Percentiles rank a stretch among this genome's conserved stretches.
phyloP scores from a whole-genome alignment of 805 yeast genomes.

The Lipomyces yamanashiensis region DNA sequence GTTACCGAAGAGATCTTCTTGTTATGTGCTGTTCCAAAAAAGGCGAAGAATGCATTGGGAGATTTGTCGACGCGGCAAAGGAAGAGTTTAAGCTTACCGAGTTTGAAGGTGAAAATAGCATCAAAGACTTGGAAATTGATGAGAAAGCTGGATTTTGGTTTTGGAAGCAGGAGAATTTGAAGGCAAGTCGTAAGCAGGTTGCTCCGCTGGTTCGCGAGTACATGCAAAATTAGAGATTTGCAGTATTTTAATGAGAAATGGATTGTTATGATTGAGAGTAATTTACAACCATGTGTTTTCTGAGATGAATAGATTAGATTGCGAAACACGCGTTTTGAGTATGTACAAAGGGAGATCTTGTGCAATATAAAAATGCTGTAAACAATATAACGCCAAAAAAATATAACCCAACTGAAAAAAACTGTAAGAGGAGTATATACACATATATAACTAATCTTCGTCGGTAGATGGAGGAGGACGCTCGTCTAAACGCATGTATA shows the following conservation, averaged over 20 bases:
- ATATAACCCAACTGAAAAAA: neutral
- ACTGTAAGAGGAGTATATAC: neutral
- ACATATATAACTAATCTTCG: conserved; percentile 56
- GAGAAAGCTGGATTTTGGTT: conserved; percentile 20
- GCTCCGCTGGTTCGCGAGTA: conserved; percentile 59
- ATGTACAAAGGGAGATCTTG: no score
- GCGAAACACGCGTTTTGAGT: no score
- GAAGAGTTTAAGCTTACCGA: conserved; percentile 42
- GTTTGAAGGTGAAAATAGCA: conserved; percentile 19
- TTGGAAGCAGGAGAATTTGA: conserved; percentile 57
- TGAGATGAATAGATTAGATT: neutral
- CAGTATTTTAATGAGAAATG: no score
- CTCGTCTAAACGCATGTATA: conserved; percentile 82
- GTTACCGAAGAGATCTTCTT: conserved; percentile 54
- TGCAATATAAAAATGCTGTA: neutral
- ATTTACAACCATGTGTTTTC: neutral
- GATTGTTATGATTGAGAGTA: neutral
- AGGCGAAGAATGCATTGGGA: conserved; percentile 36
- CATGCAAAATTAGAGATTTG: conserved; percentile 15
- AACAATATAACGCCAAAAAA: neutral
- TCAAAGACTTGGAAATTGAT: conserved; percentile 24
- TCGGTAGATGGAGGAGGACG: conserved; percentile 85
- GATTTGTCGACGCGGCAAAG: conserved; percentile 33
- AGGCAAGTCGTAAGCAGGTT: conserved; percentile 83
- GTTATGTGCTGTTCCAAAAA: conserved; percentile 38